Evolutionary conservation across 331 rosid genomes (phyloP), one percentile per base, ranked within the genome.

Genomic region (Malus hybrid): DNA sequence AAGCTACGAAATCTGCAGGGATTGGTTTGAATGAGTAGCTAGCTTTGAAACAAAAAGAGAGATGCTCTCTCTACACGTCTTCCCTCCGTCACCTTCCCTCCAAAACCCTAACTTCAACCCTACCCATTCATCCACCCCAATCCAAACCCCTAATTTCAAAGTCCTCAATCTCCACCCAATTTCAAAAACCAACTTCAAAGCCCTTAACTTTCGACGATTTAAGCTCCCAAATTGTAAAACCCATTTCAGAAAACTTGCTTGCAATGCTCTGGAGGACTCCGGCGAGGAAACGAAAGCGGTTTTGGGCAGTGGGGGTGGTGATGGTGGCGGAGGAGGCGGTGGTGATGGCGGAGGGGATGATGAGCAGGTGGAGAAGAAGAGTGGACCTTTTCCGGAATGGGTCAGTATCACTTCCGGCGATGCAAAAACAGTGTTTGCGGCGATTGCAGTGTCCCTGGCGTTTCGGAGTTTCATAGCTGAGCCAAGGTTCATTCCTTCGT

Each of bases 401-500:
- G 60, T 92, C 77, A 89, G 88, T 83, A 83, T 95, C 68, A 87
- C 92, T 46, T 63, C 93, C 6, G 96, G 92, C 77, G 99, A 90
- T 18, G 98, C 98, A 0, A 92, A 85, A 81, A 90, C 99, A 18
- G 93, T 92, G 10, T 85, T 95, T 74, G 99, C 88, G 53, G 97
- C 97, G 15, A 78, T 95, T 66, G 99, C 96, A 0, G 80, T 95
- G 42, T 89, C 99, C 62, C 88, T 95, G 77, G 99, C 97, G 3
- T 92, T 95, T 79, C 87, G 99, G 60, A 39, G 96, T 4, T 92
- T 92, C 75, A 83, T 95, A 72, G 99, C 99, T 29, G 99, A 95
- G 89, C 99, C 99, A 63, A 89, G 99, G 88, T 95, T 68, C 84
- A 95, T 95, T 89, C 99, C 99, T 75, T 95, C 99, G 32, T 77